A percentile compares a stretch with the other conserved stretches of the same genome.
These are phyloP conservation scores for Yarrowia bubula DNA, from an alignment of 805 yeast species.

Conservation along the genomic window DNA sequence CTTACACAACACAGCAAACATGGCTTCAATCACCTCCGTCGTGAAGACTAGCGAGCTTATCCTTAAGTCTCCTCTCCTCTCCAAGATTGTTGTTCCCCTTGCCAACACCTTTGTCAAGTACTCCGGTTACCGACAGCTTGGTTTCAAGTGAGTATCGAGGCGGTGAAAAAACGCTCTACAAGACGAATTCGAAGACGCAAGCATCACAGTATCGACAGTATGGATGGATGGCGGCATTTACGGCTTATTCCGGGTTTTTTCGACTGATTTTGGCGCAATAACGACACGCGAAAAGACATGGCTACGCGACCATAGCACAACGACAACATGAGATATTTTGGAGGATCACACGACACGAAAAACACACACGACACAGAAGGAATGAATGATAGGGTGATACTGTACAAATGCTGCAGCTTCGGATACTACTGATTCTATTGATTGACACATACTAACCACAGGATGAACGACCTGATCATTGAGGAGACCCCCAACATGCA, in stretches of 20 bases:
- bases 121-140: constrained; percentile 93
- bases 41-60: constrained; percentile 61
- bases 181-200: background rate
- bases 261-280: background rate
- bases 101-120: constrained; percentile 69
- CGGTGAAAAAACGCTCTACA: background rate
- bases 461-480: constrained; percentile 78
- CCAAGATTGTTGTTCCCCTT: constrained; percentile 73
- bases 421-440: background rate
- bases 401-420: background rate
- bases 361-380: background rate
- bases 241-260: background rate
- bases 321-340: background rate
- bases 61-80: constrained; percentile 73
- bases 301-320: background rate
- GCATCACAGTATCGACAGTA: background rate
- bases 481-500: constrained; percentile 88
- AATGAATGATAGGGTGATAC: background rate
- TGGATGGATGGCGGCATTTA: background rate
- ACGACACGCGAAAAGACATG: background rate
- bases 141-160: constrained; percentile 50
- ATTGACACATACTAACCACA: constrained; percentile 30
- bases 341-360: background rate
- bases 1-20: constrained; percentile 30
- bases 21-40: constrained; percentile 43